Evolutionary conservation across 345 rosid genomes (phyloP), one percentile per base, ranked within the genome.

Genomic region (Toxicodendron radicans): DNA sequence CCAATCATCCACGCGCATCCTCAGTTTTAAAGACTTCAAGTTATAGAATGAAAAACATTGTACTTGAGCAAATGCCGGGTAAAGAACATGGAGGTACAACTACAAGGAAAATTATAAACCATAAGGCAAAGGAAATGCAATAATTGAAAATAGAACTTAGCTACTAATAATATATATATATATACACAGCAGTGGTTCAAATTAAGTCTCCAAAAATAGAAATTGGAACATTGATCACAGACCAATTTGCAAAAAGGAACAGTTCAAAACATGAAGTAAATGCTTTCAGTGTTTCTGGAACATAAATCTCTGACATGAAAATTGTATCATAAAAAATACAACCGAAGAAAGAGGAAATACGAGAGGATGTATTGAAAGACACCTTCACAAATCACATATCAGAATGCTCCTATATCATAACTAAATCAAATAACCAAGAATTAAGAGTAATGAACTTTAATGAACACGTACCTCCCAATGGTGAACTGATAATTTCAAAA

Each of bases 1-100:
- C 18, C 51, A 24, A 4, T 69, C 49, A 54, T 33, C 48, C 59
- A 33, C 17, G 16, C 51, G 32, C 51, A 69, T 5, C 12, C 21
- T 20, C 49, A 69, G 1, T 18, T 43, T 35, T 41, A 69, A 69
- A 1, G 62, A 33, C 62, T 38, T 69, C 62, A 69, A 69, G 6
- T 69, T 69, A 54, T 57, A 2, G 6, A 69, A 69, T 17, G 51
- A 48, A 30, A 43, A 17, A n/a, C 10, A 10, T 14, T n/a, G 52
- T 3, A 13, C 10, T 18, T 2, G 23, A 4, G 23, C 63, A 12
- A 56, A 2, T 21, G 52, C 3, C 23, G 17, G 48, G 43, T 20
- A 11, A 17, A 69, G 63, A 38, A 5, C 35, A 30, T 54, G 49
- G 11, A n/a, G 61, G 18, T 10, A 52, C 23, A 16, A 16, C 6